These are phyloP conservation scores for Ambrosia trifida DNA, from an alignment of 129 eudicot species.

Conservation along the genomic window DNA sequence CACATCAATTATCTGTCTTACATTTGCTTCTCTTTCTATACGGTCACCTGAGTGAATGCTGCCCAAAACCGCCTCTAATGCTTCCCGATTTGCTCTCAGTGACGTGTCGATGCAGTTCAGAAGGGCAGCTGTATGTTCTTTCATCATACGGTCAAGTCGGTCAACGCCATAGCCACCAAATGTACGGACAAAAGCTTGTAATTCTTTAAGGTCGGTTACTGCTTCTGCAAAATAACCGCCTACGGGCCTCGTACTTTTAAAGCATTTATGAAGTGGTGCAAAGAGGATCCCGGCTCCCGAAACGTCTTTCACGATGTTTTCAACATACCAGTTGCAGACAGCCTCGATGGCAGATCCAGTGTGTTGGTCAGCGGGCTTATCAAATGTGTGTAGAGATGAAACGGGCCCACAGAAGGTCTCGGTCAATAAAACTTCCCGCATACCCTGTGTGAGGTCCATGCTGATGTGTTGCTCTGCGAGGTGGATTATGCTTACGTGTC, in stretches of 20 bases:
- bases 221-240: slow-evolving; percentile 96
- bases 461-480: slow-evolving; percentile 96
- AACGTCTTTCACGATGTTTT: slow-evolving; percentile 85
- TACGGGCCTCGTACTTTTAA: slow-evolving; percentile 87
- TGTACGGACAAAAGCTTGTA: slow-evolving; percentile 78
- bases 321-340: slow-evolving; percentile 92
- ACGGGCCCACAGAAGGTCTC: slow-evolving; percentile 89
- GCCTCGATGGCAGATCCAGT: slow-evolving; percentile 91
- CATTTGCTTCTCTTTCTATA: slow-evolving; percentile 75
- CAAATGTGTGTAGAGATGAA: slow-evolving; percentile 79
- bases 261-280: slow-evolving; percentile 80
- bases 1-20: slow-evolving; percentile 79
- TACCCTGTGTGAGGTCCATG: slow-evolving; percentile 98
- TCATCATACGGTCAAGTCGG: slow-evolving; percentile 77
- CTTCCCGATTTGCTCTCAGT: slow-evolving; percentile 86
- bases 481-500: slow-evolving; percentile 84
- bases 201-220: slow-evolving; percentile 65
- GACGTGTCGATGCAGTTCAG: slow-evolving; percentile 91
- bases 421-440: slow-evolving; percentile 80
- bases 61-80: slow-evolving; percentile 78
- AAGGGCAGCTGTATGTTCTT: slow-evolving; percentile 96
- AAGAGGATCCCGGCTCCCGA: slow-evolving; percentile 84
- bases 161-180: slow-evolving; percentile 97
- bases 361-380: slow-evolving; percentile 70
- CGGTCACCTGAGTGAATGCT: slow-evolving; percentile 83